A percentile compares a stretch with the other conserved stretches of the same genome.
Conservation (phyloP, 164 flowering plant species). For the Nelumbo lutea region DNA sequence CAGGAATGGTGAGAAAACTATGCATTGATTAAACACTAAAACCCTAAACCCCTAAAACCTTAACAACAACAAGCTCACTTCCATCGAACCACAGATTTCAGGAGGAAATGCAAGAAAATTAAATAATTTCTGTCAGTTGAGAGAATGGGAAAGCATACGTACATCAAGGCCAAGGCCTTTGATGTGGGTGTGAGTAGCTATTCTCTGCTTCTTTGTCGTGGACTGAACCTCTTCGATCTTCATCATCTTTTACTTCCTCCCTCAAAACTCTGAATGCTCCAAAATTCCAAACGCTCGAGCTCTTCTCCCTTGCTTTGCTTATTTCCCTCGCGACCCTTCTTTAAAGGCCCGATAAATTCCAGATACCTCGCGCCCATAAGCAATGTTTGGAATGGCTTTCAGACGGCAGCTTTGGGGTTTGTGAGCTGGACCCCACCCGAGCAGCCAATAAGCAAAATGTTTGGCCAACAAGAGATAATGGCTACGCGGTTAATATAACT, state of each 20-base stretch:
- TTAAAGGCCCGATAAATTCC: too few relatives aligned
- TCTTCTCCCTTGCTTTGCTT: not conserved
- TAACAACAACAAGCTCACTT: constrained; percentile 7
- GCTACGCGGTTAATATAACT: too few relatives aligned
- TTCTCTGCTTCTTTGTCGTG: constrained; percentile 78
- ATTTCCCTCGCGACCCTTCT: too few relatives aligned
- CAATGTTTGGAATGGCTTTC: too few relatives aligned
- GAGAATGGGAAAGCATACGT: not conserved
- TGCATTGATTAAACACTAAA: too few relatives aligned
- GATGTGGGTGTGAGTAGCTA: constrained; percentile 95
- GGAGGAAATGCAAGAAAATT: not conserved
- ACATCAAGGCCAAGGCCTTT: constrained; percentile 98
- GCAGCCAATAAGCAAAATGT: too few relatives aligned
- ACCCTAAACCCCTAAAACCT: constrained; percentile 5
- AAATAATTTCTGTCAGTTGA: not conserved
- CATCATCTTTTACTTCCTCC: constrained; percentile 34
- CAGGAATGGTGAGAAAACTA: too few relatives aligned
- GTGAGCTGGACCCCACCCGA: too few relatives aligned
- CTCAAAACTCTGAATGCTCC: not conserved
- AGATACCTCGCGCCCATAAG: too few relatives aligned
- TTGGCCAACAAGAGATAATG: too few relatives aligned
- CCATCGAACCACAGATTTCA: not conserved
- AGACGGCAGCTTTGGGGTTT: too few relatives aligned
- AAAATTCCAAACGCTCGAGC: not conserved
- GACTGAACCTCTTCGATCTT: constrained; percentile 91